Evolutionary conservation across 768 basidiomycete genomes (phyloP).

Genomic region (Solioccasus polychromus): DNA sequence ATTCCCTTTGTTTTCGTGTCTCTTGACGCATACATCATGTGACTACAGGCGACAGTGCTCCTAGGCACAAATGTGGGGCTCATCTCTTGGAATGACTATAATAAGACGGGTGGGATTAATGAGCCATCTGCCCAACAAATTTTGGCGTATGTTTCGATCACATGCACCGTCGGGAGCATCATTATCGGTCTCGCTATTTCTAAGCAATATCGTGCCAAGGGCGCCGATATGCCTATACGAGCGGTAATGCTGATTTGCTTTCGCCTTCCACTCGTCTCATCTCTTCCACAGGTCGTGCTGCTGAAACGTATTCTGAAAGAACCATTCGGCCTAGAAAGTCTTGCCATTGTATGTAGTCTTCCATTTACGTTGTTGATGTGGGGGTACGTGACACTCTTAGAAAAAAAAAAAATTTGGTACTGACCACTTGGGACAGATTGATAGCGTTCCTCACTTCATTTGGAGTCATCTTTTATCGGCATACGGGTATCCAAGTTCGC

Average conservation of each 20-base stretch:
- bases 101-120: not conserved
- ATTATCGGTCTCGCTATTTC: conserved; percentile 29
- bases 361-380: conserved; percentile 41
- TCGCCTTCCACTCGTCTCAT: no score
- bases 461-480: conserved; percentile 27
- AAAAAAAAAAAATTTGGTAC: no score
- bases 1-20: not conserved
- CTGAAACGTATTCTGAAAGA: conserved; percentile 27
- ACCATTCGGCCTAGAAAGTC: conserved; percentile 31
- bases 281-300: conserved; percentile 17
- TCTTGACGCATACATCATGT: not conserved
- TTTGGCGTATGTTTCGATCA: conserved; percentile 26
- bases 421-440: conserved; percentile 33
- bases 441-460: conserved; percentile 34
- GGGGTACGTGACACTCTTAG: conserved; percentile 26
- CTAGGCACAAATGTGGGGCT: conserved; percentile 26
- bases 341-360: conserved; percentile 40
- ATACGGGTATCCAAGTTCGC: conserved; percentile 24
- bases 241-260: no score
- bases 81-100: conserved; percentile 17
- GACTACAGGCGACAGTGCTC: conserved; percentile 27
- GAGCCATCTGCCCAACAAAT: conserved; percentile 23
- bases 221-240: conserved; percentile 29
- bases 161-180: conserved; percentile 30
- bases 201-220: conserved; percentile 32